Base-by-base conservation (phyloP, 371 early-diverging fungal genomes). In the Mortierella sp. region DNA sequence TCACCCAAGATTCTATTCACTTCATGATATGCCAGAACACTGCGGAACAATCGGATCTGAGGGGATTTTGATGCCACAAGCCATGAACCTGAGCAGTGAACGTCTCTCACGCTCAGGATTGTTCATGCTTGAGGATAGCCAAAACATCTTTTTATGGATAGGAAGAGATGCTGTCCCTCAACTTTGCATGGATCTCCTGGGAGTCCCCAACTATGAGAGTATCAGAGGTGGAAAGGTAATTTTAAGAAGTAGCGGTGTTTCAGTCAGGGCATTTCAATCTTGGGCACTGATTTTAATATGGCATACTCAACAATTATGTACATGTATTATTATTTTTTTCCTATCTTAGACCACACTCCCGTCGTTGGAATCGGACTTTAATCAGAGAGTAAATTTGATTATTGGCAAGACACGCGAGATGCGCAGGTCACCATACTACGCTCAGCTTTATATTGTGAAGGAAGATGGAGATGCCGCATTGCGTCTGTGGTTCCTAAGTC, bases 381-480 rank as follows among this genome's bases (percentile, higher is more conserved):
- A 90, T 62, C 84, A 86, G 70, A 89, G 90, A 51, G 87, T 90
- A 28, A 89, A 90, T 64, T 73, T 85, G 66, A 86, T 93, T 63
- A 75, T 93, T 62, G 88, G 83, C 55, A 89, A 91, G 74, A 85
- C 88, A 24, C 86, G 90, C 18, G 90, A 90, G 57, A 86, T 88
- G 86, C 87, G 88, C 6, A 85, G 90, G 18, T 86, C 89, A 0
- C 83, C 88, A 35, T 93, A 91, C 64, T 90, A 91, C 54, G 91
- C 91, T 11, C 88, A 88, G 35, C 62, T 90, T 11, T 95, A 93
- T 75, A 84, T 98, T 52, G 91, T 97, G 66, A 95, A 95, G 84
- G 98, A 98, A 84, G 97, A 98, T 74, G 95, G 96, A 20, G 96
- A 97, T 73, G 94, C 94, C n/a, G 86, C 87, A 14, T 77, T 96